Evolutionary conservation across 2,329 filamentous ascomycete genomes (phyloP).

Genomic region (Emmonsiellopsis sp.): DNA sequence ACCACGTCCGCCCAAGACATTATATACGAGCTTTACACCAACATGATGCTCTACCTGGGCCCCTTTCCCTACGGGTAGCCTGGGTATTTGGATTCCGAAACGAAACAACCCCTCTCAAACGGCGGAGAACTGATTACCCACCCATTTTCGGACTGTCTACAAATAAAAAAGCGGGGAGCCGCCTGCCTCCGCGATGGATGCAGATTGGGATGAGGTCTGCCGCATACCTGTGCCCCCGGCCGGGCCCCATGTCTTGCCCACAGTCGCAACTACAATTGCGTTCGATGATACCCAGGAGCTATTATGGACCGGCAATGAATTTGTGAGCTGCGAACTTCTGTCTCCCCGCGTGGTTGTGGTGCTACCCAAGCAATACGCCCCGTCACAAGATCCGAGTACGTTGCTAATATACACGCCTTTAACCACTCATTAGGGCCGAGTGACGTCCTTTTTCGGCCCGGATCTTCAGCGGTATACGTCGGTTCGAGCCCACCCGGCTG

Average conservation of each 20-base stretch:
- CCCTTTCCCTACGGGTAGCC: conserved; percentile 23
- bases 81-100: conserved; percentile 10
- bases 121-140: not conserved
- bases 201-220: conserved; percentile 56
- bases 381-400: not conserved
- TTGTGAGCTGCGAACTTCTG: conserved; percentile 44
- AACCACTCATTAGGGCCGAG: conserved; percentile 55
- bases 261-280: conserved; percentile 66
- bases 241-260: conserved; percentile 58
- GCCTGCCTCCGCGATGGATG: conserved; percentile 29
- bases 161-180: not conserved
- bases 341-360: not conserved
- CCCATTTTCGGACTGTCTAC: no score
- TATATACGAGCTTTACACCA: not conserved
- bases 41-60: conserved; percentile 25
- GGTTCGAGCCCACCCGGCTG: conserved; percentile 64
- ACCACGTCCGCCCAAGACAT: not conserved
- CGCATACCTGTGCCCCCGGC: conserved; percentile 73
- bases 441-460: conserved; percentile 77
- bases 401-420: not conserved
- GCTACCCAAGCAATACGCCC: not conserved
- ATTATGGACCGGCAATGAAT: conserved; percentile 86
- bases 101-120: not conserved
- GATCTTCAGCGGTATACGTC: conserved; percentile 87
- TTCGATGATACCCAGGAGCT: conserved; percentile 88